phyloP scores from a whole-genome alignment of 176 grass and related monocot species.

The Hyparrhenia diplandra region DNA sequence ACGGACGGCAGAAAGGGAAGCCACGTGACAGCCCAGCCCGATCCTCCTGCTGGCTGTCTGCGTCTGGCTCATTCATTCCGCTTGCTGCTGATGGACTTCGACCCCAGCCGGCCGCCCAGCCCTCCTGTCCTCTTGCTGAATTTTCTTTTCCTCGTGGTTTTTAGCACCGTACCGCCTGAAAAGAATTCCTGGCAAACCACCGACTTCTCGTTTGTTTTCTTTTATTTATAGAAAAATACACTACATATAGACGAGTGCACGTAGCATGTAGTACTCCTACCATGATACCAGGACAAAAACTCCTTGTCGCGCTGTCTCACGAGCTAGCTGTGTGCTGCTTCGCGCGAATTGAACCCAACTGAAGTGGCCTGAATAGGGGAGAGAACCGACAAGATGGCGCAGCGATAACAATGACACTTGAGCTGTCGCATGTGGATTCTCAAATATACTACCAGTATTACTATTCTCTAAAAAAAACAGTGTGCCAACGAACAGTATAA shows the following conservation, averaged over 20 bases:
- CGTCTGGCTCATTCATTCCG: background rate
- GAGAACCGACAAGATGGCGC: constrained; percentile 22
- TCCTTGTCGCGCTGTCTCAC: constrained; percentile 40
- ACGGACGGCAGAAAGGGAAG: constrained; percentile 23
- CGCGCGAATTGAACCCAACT: background rate
- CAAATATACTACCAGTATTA: background rate
- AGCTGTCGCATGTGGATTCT: constrained; percentile 29
- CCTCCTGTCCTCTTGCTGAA: background rate
- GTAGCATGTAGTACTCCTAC: constrained; percentile 1
- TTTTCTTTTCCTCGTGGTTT: constrained; percentile 35
- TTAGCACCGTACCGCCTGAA: constrained; percentile 6
- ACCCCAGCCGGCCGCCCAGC: constrained; percentile 1
- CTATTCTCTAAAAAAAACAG: background rate
- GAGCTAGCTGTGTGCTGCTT: constrained; percentile 23
- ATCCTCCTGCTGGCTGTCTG: background rate
- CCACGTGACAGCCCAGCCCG: constrained; percentile 45
- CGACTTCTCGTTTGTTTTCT: constrained; percentile 15
- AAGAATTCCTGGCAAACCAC: constrained; percentile 12
- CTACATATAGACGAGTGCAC: background rate
- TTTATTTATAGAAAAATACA: background rate
- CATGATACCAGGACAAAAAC: constrained; percentile 15
- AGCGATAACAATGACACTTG: constrained; percentile 28
- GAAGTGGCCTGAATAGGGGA: constrained; percentile 13
- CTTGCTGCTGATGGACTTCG: background rate
- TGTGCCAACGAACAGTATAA: background rate